These are phyloP conservation scores for Phyllosticta paracitricarpa DNA, from an alignment of 2,329 filamentous ascomycete genomes.

Conservation along the genomic window DNA sequence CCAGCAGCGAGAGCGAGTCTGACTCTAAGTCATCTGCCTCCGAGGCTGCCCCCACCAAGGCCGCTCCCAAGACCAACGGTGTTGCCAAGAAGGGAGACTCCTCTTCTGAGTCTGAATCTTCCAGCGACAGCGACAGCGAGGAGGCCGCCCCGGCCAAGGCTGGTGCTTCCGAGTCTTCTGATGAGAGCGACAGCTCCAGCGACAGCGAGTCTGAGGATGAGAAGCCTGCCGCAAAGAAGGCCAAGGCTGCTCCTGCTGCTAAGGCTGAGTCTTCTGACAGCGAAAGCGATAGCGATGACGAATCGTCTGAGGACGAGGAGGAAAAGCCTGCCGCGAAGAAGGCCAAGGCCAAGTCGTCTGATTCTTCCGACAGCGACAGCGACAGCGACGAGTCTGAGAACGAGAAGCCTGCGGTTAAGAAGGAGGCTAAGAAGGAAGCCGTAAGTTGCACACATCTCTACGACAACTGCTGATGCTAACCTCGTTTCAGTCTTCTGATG, in stretches of 20 bases:
- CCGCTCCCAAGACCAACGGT: constrained; percentile 19
- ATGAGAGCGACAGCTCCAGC: not conserved
- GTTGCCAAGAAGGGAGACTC: constrained; percentile 11
- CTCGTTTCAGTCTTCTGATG: not conserved
- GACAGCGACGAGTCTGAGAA: constrained; percentile 11
- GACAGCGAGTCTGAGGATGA: constrained; percentile 14
- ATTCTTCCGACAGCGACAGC: not conserved
- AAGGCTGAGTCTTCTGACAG: constrained; percentile 3
- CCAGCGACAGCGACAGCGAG: constrained; percentile 15
- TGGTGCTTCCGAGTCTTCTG: constrained; percentile 19
- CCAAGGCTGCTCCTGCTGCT: constrained; percentile 3
- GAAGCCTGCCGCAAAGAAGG: constrained; percentile 12
- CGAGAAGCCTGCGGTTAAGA: constrained; percentile 3
- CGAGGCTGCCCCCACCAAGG: constrained; percentile 10
- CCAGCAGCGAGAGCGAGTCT: constrained; percentile 27
- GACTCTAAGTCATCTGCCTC: constrained; percentile 22
- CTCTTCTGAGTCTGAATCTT: constrained; percentile 12
- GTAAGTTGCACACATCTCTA: not conserved
- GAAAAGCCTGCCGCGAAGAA: constrained; percentile 5
- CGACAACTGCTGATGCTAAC: not conserved
- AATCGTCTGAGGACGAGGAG: constrained; percentile 11
- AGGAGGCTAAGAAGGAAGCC: constrained; percentile 3
- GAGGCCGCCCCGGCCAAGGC: constrained; percentile 20
- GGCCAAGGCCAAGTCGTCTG: not conserved
- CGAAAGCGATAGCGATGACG: constrained; percentile 9